Percentiles rank a stretch among this genome's conserved stretches.
These are phyloP conservation scores for Triticum turgidum DNA, from an alignment of 176 grass and related monocot genomes.

Conservation along the genomic window DNA sequence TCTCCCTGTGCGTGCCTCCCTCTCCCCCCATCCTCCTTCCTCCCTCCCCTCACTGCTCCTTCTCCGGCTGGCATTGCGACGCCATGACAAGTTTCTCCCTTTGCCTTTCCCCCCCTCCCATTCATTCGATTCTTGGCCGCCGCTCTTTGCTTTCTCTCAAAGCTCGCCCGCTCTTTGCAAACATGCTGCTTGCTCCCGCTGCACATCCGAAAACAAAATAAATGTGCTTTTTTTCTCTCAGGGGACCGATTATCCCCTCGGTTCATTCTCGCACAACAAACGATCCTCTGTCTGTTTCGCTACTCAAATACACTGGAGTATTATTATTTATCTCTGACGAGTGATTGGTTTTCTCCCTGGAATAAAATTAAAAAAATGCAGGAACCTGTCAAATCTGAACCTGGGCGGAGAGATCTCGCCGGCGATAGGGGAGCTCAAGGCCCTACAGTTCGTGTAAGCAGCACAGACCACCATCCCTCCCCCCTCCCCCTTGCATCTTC, in stretches of 20 bases:
- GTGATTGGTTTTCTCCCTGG: not conserved
- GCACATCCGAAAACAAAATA: not conserved
- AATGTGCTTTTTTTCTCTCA: not conserved
- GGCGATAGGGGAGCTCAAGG: slow-evolving; percentile 72
- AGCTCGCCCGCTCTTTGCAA: not conserved
- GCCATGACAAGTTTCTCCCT: not conserved
- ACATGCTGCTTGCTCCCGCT: not conserved
- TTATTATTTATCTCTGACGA: slow-evolving; percentile 6
- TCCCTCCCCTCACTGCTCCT: not conserved
- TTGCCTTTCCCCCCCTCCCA: not conserved
- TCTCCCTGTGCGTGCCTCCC: slow-evolving; percentile 49
- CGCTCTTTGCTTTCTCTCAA: not conserved
- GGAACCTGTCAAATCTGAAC: slow-evolving; percentile 96
- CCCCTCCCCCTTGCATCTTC: slow-evolving; percentile 1
- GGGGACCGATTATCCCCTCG: not conserved
- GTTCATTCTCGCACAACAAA: not conserved
- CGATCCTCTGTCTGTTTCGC: not conserved
- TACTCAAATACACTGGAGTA: not conserved
- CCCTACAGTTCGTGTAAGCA: slow-evolving; percentile 66
- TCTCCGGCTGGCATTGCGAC: not conserved
- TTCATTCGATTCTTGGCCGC: not conserved
- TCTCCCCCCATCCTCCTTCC: no score
- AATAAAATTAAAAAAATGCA: slow-evolving; percentile 24
- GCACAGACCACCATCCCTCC: no score
- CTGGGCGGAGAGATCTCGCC: slow-evolving; percentile 96